Evolutionary conservation across 1,284 basidiomycete species (phyloP).

Genomic region (Ustilago vetiveriae): DNA sequence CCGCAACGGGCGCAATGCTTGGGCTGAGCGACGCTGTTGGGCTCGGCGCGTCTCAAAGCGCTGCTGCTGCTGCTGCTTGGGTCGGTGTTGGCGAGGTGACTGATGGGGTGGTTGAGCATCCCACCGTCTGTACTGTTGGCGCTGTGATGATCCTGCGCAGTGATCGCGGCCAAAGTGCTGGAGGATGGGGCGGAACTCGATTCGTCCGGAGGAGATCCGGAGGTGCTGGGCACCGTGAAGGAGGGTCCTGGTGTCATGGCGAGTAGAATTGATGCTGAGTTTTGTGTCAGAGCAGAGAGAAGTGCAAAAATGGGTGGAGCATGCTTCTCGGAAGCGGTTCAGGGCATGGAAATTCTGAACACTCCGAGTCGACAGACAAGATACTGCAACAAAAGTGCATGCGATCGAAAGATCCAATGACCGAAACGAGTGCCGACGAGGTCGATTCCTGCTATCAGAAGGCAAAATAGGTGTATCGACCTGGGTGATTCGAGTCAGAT

Average conservation of each 20-base stretch:
- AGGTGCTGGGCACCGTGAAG: constrained; percentile 29
- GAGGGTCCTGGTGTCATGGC: constrained; percentile 49
- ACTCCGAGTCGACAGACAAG: neutral
- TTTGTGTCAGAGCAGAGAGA: neutral
- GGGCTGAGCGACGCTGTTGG: constrained; percentile 18
- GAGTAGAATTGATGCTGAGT: neutral
- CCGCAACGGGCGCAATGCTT: constrained; percentile 44
- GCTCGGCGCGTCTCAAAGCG: constrained; percentile 7
- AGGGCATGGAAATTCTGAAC: no score
- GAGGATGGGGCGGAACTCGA: neutral
- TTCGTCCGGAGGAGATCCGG: constrained; percentile 3
- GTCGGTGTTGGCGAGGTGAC: neutral
- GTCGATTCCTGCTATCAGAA: neutral
- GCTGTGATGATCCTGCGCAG: no score
- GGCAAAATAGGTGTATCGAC: neutral
- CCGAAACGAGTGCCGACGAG: neutral
- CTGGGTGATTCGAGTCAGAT: constrained; percentile 8
- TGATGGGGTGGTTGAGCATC: no score
- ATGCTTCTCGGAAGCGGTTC: neutral
- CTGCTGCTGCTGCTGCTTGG: constrained; percentile 1
- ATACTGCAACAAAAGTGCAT: neutral
- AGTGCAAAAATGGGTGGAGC: neutral
- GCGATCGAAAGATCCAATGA: neutral
- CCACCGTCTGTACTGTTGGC: no score
- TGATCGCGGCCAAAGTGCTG: no score